Conservation (phyloP, 2,329 filamentous ascomycete species). For the Stromatinia cepivora region DNA sequence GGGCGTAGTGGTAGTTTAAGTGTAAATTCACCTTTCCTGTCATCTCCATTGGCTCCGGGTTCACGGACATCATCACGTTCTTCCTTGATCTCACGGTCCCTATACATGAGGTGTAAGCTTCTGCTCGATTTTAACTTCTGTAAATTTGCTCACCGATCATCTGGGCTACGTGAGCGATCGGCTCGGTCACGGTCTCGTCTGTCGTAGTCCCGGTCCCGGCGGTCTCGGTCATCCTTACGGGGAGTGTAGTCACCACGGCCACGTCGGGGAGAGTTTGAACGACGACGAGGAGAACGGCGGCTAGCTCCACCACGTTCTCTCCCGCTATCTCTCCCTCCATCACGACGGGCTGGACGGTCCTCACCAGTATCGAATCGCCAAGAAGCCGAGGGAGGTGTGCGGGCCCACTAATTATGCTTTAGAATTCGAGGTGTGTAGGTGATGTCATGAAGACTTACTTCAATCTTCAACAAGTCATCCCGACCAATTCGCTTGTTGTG, state of each 20-base stretch:
- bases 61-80: conserved; percentile 75
- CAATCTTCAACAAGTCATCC: conserved; percentile 95
- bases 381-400: conserved; percentile 94
- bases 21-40: conserved; percentile 73
- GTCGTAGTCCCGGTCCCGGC: conserved; percentile 76
- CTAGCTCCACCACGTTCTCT: conserved; percentile 37
- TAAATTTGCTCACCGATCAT: conserved; percentile 51
- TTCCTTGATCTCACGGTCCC: conserved; percentile 51
- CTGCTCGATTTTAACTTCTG: neutral
- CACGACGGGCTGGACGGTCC: conserved; percentile 60
- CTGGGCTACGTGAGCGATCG: conserved; percentile 71
- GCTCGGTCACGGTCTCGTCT: conserved; percentile 58
- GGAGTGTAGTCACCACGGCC: conserved; percentile 77
- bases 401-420: conserved; percentile 76
- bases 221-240: conserved; percentile 82
- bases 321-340: conserved; percentile 38
- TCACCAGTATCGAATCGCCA: conserved; percentile 97
- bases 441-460: conserved; percentile 59
- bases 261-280: conserved; percentile 77
- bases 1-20: conserved; percentile 28
- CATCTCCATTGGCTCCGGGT: conserved; percentile 78
- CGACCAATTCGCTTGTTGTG: conserved; percentile 94
- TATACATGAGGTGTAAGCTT: conserved; percentile 27
- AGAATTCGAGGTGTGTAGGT: conserved; percentile 10
- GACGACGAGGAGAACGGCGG: conserved; percentile 64